Conservation (phyloP, 2,329 filamentous ascomycete genomes). For the Penicillium sp. region DNA sequence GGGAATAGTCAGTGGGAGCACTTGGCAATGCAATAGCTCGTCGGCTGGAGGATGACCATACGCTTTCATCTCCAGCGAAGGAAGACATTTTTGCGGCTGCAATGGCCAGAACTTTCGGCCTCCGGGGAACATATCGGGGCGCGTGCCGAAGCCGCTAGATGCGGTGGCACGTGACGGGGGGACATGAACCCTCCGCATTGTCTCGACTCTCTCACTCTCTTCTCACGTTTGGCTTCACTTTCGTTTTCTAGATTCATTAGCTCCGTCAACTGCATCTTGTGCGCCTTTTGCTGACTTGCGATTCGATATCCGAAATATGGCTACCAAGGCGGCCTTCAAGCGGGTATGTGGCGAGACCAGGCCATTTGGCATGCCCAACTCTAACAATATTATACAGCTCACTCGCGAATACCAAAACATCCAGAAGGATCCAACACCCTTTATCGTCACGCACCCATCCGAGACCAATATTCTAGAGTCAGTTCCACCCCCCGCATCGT, state of each 20-base stretch:
- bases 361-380: background rate
- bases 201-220: background rate
- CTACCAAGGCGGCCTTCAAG: slow-evolving; percentile 72
- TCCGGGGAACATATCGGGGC: slow-evolving; percentile 17
- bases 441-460: slow-evolving; percentile 85
- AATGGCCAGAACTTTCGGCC: slow-evolving; percentile 30
- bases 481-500: slow-evolving; percentile 28
- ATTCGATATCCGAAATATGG: slow-evolving; percentile 52
- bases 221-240: background rate
- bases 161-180: slow-evolving; percentile 19
- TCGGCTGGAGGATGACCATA: slow-evolving; percentile 21
- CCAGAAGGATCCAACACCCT: slow-evolving; percentile 78
- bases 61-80: slow-evolving; percentile 46
- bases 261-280: too few species aligned
- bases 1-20: slow-evolving; percentile 12
- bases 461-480: slow-evolving; percentile 90
- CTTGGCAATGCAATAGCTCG: background rate
- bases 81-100: slow-evolving; percentile 47
- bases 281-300: background rate
- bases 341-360: slow-evolving; percentile 53
- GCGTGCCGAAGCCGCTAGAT: slow-evolving; percentile 19
- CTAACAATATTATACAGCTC: slow-evolving; percentile 45
- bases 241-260: background rate
- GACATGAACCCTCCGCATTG: slow-evolving; percentile 6
- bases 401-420: slow-evolving; percentile 67